These are phyloP conservation scores for Colletotrichum sansevieriae DNA, from an alignment of 2,329 filamentous ascomycete genomes.

Conservation along the genomic window DNA sequence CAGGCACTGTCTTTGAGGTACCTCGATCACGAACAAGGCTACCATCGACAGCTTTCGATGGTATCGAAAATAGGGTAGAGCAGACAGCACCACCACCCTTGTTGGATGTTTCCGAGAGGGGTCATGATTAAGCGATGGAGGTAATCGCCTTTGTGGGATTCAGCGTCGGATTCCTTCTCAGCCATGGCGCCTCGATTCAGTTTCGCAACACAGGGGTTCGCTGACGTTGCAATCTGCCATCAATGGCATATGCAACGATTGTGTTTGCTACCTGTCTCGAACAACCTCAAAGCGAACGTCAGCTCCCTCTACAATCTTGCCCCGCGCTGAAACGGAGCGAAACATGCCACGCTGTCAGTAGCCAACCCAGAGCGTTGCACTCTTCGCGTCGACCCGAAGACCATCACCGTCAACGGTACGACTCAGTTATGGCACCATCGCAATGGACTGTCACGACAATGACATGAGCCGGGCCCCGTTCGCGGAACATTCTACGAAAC, in stretches of 20 bases:
- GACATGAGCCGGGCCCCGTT: background rate
- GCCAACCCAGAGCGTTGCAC: slow-evolving; percentile 23
- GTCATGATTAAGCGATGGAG: no score
- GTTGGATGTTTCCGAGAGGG: no score
- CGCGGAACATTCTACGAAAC: background rate
- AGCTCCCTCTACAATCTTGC: background rate
- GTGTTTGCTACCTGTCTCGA: slow-evolving; percentile 1
- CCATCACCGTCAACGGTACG: background rate
- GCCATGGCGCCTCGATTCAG: slow-evolving; percentile 2
- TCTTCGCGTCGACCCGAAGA: slow-evolving; percentile 11
- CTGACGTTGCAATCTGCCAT: slow-evolving; percentile 3
- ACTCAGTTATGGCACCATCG: slow-evolving; percentile 9
- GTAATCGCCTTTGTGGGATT: no score
- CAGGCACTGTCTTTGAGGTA: slow-evolving; percentile 6
- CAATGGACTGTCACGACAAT: slow-evolving; percentile 12
- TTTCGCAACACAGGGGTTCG: slow-evolving; percentile 10
- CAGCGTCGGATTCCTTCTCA: no score
- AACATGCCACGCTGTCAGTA: slow-evolving; percentile 8
- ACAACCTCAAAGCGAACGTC: background rate
- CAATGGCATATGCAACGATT: slow-evolving; percentile 13
- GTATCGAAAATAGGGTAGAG: no score
- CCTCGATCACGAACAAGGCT: slow-evolving; percentile 5
- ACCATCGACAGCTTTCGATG: background rate
- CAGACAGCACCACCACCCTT: no score
- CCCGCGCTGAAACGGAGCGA: slow-evolving; percentile 28